These are phyloP conservation scores for Salix udensis DNA, from an alignment of 345 rosid genomes.

Conservation along the genomic window DNA sequence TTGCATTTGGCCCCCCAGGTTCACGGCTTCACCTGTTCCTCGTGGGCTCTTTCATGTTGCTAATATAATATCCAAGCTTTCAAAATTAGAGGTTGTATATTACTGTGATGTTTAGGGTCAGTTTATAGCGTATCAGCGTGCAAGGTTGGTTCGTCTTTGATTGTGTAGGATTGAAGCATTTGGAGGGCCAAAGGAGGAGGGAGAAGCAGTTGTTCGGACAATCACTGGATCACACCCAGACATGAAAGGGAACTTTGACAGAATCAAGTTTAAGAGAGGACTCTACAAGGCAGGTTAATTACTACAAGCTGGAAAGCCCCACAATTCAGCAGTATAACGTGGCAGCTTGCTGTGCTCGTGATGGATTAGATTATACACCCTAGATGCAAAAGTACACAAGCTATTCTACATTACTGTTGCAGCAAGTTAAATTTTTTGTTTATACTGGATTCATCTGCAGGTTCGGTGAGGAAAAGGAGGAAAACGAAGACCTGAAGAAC, in stretches of 20 bases:
- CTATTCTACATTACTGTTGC: not conserved
- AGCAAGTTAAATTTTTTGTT: not conserved
- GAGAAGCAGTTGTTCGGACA: slow-evolving; percentile 61
- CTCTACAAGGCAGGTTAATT: slow-evolving; percentile 40
- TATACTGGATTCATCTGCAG: not conserved
- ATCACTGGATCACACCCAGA: slow-evolving; percentile 48
- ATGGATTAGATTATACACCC: slow-evolving; percentile 47
- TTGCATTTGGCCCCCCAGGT: slow-evolving; percentile 87
- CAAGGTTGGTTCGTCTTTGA: not conserved
- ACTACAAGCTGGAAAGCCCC: slow-evolving; percentile 68
- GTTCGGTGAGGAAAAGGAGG: not conserved
- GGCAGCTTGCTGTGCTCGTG: slow-evolving; percentile 58
- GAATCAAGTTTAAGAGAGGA: slow-evolving; percentile 54
- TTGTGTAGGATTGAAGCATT: slow-evolving; percentile 67
- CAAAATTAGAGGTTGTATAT: no score
- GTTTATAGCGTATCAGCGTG: not conserved
- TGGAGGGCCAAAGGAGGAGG: slow-evolving; percentile 79
- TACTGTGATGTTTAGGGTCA: no score
- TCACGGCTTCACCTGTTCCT: slow-evolving; percentile 73
- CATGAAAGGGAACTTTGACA: slow-evolving; percentile 60
- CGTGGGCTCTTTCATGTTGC: slow-evolving; percentile 35
- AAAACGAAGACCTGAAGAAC: not conserved
- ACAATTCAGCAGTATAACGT: slow-evolving; percentile 63
- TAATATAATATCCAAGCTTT: no score
- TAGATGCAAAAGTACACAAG: slow-evolving; percentile 40